Percentiles rank a stretch among this genome's conserved stretches.
phyloP scores from a whole-genome alignment of 495 filamentous ascomycete genomes.

The Antarctomyces pellizariae region DNA sequence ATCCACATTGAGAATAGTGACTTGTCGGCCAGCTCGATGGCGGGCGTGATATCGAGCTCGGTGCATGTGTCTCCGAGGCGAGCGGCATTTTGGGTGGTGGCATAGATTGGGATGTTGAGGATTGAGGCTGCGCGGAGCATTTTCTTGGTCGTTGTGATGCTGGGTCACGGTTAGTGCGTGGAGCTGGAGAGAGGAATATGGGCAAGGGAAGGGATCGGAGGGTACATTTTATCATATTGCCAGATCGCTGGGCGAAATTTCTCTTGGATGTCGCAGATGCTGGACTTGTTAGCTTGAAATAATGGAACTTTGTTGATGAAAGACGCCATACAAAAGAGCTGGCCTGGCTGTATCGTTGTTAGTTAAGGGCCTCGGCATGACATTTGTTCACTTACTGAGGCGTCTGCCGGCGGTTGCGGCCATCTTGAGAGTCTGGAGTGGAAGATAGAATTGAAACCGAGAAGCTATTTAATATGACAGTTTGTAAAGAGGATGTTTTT shows the following conservation, averaged over 20 bases:
- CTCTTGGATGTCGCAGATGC: slow-evolving; percentile 90
- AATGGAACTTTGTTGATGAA: background rate
- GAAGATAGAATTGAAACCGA: no score
- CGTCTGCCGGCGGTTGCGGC: no score
- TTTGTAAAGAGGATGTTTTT: no score
- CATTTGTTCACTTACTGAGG: no score
- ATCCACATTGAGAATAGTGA: slow-evolving; percentile 70
- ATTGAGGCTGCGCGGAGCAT: slow-evolving; percentile 26
- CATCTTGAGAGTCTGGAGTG: no score
- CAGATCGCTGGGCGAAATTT: slow-evolving; percentile 66
- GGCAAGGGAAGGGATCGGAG: background rate
- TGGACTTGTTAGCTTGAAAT: slow-evolving; percentile 13
- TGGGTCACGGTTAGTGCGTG: slow-evolving; percentile 10
- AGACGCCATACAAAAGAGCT: slow-evolving; percentile 42
- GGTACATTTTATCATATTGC: slow-evolving; percentile 60
- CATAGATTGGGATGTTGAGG: slow-evolving; percentile 55
- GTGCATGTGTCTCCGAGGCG: slow-evolving; percentile 57
- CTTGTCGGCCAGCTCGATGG: slow-evolving; percentile 27
- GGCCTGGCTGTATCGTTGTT: slow-evolving; percentile 28
- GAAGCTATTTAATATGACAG: no score
- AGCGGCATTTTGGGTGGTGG: slow-evolving; percentile 60
- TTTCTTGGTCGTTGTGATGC: slow-evolving; percentile 28
- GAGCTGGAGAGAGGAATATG: slow-evolving; percentile 1
- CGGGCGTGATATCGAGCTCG: slow-evolving; percentile 23
- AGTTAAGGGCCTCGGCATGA: no score